Base-by-base conservation (phyloP, 139 green algal species). In the Tetradesmus obliquus region DNA sequence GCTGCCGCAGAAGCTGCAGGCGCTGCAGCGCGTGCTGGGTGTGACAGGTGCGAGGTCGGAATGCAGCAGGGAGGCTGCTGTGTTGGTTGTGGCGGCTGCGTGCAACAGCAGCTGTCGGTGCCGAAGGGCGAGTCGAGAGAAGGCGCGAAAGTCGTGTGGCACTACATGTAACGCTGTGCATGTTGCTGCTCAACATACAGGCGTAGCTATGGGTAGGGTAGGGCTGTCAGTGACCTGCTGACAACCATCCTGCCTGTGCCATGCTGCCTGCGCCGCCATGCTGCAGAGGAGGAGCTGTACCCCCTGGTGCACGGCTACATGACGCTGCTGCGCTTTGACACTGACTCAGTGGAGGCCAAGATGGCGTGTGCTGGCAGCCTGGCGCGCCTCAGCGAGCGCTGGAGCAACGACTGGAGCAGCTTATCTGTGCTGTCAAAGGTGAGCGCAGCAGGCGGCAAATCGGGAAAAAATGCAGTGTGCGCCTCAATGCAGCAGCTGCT, bases 201-300 rank as follows among this genome's bases (percentile, higher is more conserved):
- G 32, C 32, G 32, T 45, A 45, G 32, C 32, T 45, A 45, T 45
- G 32, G 32, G 32, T 45, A 45, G 32, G 32, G 32, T 45, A 45
- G 32, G 32, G 32, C 32, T 45, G 32, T 45, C 32, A 45, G 32
- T 45, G 32, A 81, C 3, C 72, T 81, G 72, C 9, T 9, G 54
- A 74, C 5, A 12, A 5, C 19, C 12, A 74, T 55, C 0, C 55
- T 55, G 20, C 45, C 81, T 54, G 13, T 82, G 24, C 60, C 20
- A 4, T 79, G 12, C 62, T 60, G 32, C 45, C 15, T 51, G 15
- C n/a, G n/a, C 22, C 22, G 76, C 76, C 76, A 19, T 53, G 71
- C 71, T 24, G 53, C 86, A 90, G 86, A 69, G 10, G 69, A 83
- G 54, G 19, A 90, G 53, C n/a, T 84, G 7, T 84, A 84, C 53